Conservation (phyloP, 2,329 filamentous ascomycete species). For the Apiospora malaysiana region DNA sequence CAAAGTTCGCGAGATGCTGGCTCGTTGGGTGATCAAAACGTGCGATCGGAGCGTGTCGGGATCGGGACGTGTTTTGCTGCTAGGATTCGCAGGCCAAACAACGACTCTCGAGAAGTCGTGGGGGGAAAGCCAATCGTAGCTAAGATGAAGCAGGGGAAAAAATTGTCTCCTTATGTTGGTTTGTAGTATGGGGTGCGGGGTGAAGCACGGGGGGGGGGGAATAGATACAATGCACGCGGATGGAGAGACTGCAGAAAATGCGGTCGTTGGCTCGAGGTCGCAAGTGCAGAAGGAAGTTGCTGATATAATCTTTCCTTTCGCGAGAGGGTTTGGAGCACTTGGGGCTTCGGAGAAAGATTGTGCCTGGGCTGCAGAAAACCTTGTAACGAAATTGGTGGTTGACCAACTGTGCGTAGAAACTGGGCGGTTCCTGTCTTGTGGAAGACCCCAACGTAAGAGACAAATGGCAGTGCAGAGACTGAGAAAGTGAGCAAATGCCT, state of each 20-base stretch:
- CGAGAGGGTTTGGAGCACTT: slow-evolving; percentile 6
- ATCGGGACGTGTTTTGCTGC: slow-evolving; percentile 3
- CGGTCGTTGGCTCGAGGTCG: slow-evolving; percentile 8
- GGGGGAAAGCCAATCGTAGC: slow-evolving; percentile 9
- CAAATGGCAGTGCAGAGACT: neutral
- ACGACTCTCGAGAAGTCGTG: slow-evolving; percentile 10
- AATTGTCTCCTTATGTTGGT: slow-evolving; percentile 3
- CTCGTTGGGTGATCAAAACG: neutral
- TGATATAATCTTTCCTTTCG: neutral
- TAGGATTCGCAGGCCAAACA: neutral
- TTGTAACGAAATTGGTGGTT: neutral
- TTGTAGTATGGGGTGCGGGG: slow-evolving; percentile 17
- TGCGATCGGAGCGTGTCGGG: slow-evolving; percentile 2
- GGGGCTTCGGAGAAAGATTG: slow-evolving; percentile 7
- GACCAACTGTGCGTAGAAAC: neutral
- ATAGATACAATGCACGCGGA: slow-evolving; percentile 5
- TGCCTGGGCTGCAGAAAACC: slow-evolving; percentile 15
- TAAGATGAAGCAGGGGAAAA: neutral
- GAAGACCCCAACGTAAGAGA: slow-evolving; percentile 7
- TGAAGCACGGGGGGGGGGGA: neutral
- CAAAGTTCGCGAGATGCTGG: neutral
- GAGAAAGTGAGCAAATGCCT: slow-evolving; percentile 8
- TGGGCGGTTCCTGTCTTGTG: neutral
- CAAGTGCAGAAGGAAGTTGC: neutral
- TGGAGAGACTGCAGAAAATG: slow-evolving; percentile 5